These are phyloP conservation scores for Coprinopsis marcescibilis DNA, from an alignment of 768 basidiomycete species.

Conservation along the genomic window DNA sequence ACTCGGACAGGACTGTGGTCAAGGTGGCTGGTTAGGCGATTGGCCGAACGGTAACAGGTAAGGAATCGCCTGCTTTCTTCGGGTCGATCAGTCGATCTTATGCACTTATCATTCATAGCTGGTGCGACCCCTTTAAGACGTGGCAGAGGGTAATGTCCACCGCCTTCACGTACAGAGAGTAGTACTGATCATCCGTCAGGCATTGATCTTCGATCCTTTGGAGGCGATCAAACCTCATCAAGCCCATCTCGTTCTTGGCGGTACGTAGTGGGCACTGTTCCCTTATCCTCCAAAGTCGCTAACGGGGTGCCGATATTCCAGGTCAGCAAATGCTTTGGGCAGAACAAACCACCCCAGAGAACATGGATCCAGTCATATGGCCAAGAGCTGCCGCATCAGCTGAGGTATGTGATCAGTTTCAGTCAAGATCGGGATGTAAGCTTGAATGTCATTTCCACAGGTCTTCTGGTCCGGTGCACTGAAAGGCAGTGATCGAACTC, in stretches of 20 bases:
- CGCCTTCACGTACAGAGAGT: neutral
- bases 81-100: neutral
- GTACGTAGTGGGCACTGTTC: slow-evolving; percentile 26
- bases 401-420: slow-evolving; percentile 31
- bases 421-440: neutral
- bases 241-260: slow-evolving; percentile 59
- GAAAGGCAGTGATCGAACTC: slow-evolving; percentile 33
- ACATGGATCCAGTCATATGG: slow-evolving; percentile 66
- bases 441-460: slow-evolving; percentile 14
- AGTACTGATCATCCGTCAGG: slow-evolving; percentile 17
- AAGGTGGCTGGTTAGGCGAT: slow-evolving; percentile 63
- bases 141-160: slow-evolving; percentile 59
- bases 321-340: slow-evolving; percentile 69
- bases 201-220: slow-evolving; percentile 70
- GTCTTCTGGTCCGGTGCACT: slow-evolving; percentile 68
- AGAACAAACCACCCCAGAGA: slow-evolving; percentile 66
- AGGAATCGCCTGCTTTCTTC: neutral
- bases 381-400: slow-evolving; percentile 67
- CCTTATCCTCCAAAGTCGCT: neutral
- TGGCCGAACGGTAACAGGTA: slow-evolving; percentile 32
- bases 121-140: slow-evolving; percentile 77
- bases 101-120: slow-evolving; percentile 50
- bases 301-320: slow-evolving; percentile 14
- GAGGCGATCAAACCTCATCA: slow-evolving; percentile 42
- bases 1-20: slow-evolving; percentile 56